Percentiles rank a stretch among this genome's conserved stretches.
Evolutionary conservation across 2,329 filamentous ascomycete species (phyloP).

Genomic region (Diaporthe capsici): DNA sequence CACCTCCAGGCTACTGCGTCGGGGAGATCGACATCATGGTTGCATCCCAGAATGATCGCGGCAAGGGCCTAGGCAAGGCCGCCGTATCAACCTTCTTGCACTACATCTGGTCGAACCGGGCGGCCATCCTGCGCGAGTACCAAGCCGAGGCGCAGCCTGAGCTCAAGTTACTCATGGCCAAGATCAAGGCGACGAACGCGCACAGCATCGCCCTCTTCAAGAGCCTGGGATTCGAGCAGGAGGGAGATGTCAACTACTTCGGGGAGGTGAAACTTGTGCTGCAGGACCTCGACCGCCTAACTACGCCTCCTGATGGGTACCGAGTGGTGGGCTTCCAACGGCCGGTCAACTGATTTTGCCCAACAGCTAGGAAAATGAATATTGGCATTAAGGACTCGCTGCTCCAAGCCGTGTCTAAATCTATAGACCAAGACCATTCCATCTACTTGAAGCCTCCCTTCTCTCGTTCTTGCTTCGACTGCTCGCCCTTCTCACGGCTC

Average conservation of each 20-base stretch:
- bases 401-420: no score
- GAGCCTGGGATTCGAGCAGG: constrained; percentile 65
- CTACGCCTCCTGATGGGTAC: constrained; percentile 43
- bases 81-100: constrained; percentile 77
- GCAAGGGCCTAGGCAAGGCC: constrained; percentile 75
- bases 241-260: constrained; percentile 71
- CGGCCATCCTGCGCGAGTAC: constrained; percentile 71
- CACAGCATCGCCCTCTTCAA: constrained; percentile 66
- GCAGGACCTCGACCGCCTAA: constrained; percentile 45
- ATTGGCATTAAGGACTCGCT: neutral
- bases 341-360: constrained; percentile 11
- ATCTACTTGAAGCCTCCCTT: neutral
- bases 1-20: constrained; percentile 52
- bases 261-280: constrained; percentile 69
- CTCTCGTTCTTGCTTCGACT: neutral
- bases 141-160: constrained; percentile 28
- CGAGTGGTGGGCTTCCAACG: constrained; percentile 46
- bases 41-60: constrained; percentile 69
- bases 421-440: no score
- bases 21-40: constrained; percentile 94
- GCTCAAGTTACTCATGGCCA: constrained; percentile 52
- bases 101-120: constrained; percentile 73
- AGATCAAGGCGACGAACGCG: constrained; percentile 69
- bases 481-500: neutral
- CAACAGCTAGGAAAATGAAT: neutral